Conservation (phyloP, 495 filamentous ascomycete species). For the Xylaria flabelliformis region DNA sequence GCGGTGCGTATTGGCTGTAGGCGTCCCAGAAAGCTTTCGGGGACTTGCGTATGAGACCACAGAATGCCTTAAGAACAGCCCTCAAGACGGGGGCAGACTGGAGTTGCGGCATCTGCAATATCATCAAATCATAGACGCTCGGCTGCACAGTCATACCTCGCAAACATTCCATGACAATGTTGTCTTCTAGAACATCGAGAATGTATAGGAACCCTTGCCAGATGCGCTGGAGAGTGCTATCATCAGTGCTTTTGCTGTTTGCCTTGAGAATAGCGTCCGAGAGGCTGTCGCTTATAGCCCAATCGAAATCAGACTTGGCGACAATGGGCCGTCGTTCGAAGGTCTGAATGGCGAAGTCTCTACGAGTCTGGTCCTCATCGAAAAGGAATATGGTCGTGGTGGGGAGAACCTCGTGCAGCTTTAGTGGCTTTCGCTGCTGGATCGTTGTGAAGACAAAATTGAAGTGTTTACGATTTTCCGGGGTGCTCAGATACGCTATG, state of each 20-base stretch:
- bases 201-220: constrained; percentile 80
- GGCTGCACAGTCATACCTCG: constrained; percentile 73
- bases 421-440: constrained; percentile 73
- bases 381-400: constrained; percentile 85
- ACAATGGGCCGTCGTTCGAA: constrained; percentile 68
- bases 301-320: constrained; percentile 75
- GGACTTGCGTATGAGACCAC: constrained; percentile 71
- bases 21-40: constrained; percentile 85
- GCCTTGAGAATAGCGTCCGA: constrained; percentile 49
- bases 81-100: constrained; percentile 63
- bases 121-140: constrained; percentile 74
- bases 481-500: constrained; percentile 50
- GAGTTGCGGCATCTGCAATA: constrained; percentile 71
- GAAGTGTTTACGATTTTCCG: constrained; percentile 60
- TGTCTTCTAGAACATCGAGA: constrained; percentile 70
- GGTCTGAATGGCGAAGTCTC: constrained; percentile 69
- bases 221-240: constrained; percentile 61
- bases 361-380: constrained; percentile 62
- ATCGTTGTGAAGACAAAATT: constrained; percentile 78
- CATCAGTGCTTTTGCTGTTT: constrained; percentile 55
- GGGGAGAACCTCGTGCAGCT: constrained; percentile 72
- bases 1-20: constrained; percentile 76
- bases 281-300: constrained; percentile 76
- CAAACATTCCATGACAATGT: constrained; percentile 77
- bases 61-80: constrained; percentile 69